Evolutionary conservation across 371 early-diverging fungal species (phyloP), one percentile per base, ranked within the genome.

Genomic region (Saksenaea oblongispora): DNA sequence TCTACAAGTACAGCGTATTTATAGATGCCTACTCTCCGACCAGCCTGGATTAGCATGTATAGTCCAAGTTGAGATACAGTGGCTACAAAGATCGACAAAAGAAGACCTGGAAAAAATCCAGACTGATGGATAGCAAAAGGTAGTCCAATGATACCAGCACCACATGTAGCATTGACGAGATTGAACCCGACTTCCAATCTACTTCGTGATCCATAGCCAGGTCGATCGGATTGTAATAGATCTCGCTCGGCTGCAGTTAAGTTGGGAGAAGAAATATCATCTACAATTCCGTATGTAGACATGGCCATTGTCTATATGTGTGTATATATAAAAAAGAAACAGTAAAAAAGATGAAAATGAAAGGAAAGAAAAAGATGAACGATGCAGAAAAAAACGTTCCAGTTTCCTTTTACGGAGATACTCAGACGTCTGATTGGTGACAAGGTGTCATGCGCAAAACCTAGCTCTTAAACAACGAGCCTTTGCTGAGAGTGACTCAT

Each of bases 151-250:
- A 76, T 75, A 37, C 87, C 87, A 27, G 87, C 86, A 3, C 87
- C 87, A 1, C 85, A 82, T 7, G 84, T 87, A 10, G 86, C 83
- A 63, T 87, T 87, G 44, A 84, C 83, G 14, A 87, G 70, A 63
- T 83, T 85, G 65, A 84, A 79, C 0, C 83, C 73, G 26, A 84
- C 84, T 56, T 79, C 77, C 11, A 71, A 14, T 58, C 58, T 59
- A 44, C 65, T 64, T 0, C 78, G 69, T 37, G 79, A 59, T 22
- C 82, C 82, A 63, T 79, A 79, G 24, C 82, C 82, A 24, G 82
- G 82, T 14, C 74, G 62, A 54, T 82, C 79, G 1, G 75, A 34
- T 60, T 82, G 82, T 26, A 82, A 54, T 26, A 77, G 58, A 64
- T 80, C 81, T 42, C 67, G 61, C 58, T 80, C 81, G 26, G 76